These are phyloP conservation scores for Boletus rufocinnamomeus DNA, from an alignment of 768 basidiomycete species.

Conservation along the genomic window DNA sequence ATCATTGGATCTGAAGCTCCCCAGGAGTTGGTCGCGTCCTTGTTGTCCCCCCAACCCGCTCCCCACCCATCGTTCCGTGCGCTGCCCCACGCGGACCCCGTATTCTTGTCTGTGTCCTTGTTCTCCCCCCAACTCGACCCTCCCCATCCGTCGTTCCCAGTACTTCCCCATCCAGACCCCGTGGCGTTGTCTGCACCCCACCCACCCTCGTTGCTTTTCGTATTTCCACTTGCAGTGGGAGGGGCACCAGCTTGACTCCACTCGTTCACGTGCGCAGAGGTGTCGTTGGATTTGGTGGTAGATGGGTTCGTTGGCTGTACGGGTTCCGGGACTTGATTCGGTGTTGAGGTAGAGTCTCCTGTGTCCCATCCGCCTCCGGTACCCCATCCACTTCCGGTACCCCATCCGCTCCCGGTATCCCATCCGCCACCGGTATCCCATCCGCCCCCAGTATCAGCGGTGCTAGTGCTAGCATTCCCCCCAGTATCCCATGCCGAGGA, in stretches of 20 bases:
- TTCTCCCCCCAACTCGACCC: constrained; percentile 1
- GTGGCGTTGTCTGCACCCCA: constrained; percentile 1
- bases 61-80: constrained; percentile 11
- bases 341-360: constrained; percentile 3
- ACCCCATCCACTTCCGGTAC: constrained; percentile 14
- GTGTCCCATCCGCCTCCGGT: constrained; percentile 12
- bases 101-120: not conserved
- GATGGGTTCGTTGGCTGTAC: not conserved
- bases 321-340: constrained; percentile 4
- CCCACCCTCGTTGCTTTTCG: not conserved
- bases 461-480: not conserved
- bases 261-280: not conserved
- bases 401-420: constrained; percentile 9
- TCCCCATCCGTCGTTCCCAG: constrained; percentile 2
- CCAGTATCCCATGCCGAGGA: not conserved
- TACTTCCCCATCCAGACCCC: constrained; percentile 10
- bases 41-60: constrained; percentile 4
- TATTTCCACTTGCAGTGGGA: not conserved
- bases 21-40: constrained; percentile 3
- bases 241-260: constrained; percentile 2
- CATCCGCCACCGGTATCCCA: constrained; percentile 12
- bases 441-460: not conserved
- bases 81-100: not conserved
- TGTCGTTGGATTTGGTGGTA: not conserved
- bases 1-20: constrained; percentile 11